phyloP scores from a whole-genome alignment of 2,329 filamentous ascomycete species.

The Remersonia thermophila region DNA sequence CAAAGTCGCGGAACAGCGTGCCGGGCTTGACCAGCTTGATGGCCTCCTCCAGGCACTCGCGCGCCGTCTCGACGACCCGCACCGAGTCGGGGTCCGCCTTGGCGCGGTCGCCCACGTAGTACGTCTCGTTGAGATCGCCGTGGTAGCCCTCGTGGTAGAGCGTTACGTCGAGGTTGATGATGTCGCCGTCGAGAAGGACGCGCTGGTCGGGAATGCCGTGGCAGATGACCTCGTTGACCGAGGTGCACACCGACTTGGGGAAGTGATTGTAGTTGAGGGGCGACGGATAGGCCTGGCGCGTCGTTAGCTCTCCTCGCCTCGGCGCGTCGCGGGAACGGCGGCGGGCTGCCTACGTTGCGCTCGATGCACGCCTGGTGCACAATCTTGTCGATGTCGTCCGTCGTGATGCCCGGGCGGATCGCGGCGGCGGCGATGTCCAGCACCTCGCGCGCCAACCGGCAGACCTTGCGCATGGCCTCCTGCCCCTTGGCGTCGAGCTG shows the following conservation, averaged over 20 bases:
- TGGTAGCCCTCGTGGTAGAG: constrained; percentile 93
- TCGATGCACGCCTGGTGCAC: constrained; percentile 93
- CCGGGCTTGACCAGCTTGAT: constrained; percentile 91
- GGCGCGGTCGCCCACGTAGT: constrained; percentile 88
- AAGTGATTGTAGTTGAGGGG: constrained; percentile 38
- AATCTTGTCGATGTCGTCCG: constrained; percentile 87
- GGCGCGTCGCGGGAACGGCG: too few relatives aligned
- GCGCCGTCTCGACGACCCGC: constrained; percentile 77
- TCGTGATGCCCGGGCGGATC: constrained; percentile 81
- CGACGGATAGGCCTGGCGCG: constrained; percentile 18
- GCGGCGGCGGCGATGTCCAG: constrained; percentile 81
- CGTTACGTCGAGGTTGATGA: constrained; percentile 92
- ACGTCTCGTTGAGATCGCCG: constrained; percentile 94
- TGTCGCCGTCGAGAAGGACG: constrained; percentile 79
- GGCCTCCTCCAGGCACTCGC: constrained; percentile 80
- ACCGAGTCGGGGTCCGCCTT: constrained; percentile 74
- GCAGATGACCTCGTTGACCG: constrained; percentile 93
- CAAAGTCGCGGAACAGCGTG: constrained; percentile 82
- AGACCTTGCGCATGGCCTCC: constrained; percentile 87
- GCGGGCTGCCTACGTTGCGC: constrained; percentile 52
- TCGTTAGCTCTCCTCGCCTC: constrained; percentile 2
- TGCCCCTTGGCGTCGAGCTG: constrained; percentile 69
- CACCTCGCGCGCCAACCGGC: constrained; percentile 75
- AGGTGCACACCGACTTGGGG: constrained; percentile 96
- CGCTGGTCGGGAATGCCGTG: constrained; percentile 95